phyloP scores from a whole-genome alignment of 208 protist species.

The Trichomonas gallinae region DNA sequence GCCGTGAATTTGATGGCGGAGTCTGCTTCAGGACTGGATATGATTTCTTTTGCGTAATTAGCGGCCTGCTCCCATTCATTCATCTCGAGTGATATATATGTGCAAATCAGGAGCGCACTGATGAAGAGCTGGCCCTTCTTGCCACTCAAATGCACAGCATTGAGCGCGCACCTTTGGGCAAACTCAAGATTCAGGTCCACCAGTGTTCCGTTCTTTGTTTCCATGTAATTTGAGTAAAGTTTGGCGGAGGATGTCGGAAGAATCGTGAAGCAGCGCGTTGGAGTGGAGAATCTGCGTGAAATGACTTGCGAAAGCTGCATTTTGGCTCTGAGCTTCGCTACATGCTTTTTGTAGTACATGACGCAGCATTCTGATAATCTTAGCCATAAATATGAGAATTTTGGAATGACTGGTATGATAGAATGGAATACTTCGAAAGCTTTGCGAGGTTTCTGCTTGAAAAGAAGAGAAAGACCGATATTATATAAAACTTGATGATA shows the following conservation, averaged over 20 bases:
- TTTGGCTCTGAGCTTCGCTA: background rate
- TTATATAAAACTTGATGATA: slow-evolving; percentile 12
- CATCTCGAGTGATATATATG: background rate
- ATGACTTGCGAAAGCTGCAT: background rate
- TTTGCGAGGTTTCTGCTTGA: background rate
- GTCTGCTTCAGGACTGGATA: background rate
- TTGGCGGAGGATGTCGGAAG: background rate
- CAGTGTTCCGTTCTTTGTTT: background rate
- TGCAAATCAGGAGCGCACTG: background rate
- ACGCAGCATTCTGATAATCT: background rate
- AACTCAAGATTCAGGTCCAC: background rate
- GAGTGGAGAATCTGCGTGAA: background rate
- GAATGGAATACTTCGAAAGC: background rate
- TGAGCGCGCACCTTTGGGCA: background rate
- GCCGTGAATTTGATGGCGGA: background rate
- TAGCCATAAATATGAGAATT: background rate
- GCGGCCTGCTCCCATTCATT: background rate
- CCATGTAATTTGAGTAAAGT: background rate
- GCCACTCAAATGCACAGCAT: background rate
- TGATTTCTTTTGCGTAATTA: background rate
- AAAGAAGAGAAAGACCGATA: background rate
- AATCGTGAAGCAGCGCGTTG: background rate
- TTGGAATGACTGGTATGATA: background rate
- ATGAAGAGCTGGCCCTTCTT: background rate
- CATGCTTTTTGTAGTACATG: background rate